phyloP scores from a whole-genome alignment of 1,284 basidiomycete species.

The Ganoderma lingzhi region DNA sequence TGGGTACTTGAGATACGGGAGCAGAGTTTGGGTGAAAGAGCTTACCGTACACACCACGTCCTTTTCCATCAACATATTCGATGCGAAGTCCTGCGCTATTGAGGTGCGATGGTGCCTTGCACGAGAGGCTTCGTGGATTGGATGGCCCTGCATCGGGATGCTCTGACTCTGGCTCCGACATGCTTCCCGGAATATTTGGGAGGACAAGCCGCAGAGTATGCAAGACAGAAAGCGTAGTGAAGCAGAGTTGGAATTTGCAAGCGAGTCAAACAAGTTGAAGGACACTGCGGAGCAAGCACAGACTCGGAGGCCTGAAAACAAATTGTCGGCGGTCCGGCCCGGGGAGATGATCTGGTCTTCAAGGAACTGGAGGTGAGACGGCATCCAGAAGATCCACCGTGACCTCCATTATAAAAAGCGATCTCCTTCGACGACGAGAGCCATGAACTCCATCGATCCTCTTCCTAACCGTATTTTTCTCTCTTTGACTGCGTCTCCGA shows the following conservation, averaged over 20 bases:
- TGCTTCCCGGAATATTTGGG: not conserved
- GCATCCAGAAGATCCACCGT: not conserved
- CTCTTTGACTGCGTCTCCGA: conserved; percentile 10
- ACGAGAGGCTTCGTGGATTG: not conserved
- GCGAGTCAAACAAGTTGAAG: not conserved
- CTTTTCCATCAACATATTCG: conserved; percentile 53
- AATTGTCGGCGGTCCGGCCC: not conserved
- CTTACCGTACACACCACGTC: conserved; percentile 54
- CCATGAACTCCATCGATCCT: conserved; percentile 20
- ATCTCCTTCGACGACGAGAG: conserved; percentile 11
- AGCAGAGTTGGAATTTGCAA: not conserved
- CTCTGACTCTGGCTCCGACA: not conserved
- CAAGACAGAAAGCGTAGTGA: no score
- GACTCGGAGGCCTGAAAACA: not conserved
- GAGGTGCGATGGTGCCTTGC: conserved; percentile 40
- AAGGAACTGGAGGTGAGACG: not conserved
- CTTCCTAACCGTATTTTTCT: not conserved
- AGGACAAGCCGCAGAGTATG: not conserved
- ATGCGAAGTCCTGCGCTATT: conserved; percentile 49
- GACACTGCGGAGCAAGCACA: not conserved
- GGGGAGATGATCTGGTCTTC: not conserved
- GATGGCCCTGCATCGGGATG: not conserved
- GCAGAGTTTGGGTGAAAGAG: not conserved
- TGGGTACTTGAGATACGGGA: conserved; percentile 13
- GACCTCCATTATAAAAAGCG: conserved; percentile 1